These are phyloP conservation scores for Fusarium sp. DNA, from an alignment of 2,329 filamentous ascomycete genomes.

Conservation along the genomic window DNA sequence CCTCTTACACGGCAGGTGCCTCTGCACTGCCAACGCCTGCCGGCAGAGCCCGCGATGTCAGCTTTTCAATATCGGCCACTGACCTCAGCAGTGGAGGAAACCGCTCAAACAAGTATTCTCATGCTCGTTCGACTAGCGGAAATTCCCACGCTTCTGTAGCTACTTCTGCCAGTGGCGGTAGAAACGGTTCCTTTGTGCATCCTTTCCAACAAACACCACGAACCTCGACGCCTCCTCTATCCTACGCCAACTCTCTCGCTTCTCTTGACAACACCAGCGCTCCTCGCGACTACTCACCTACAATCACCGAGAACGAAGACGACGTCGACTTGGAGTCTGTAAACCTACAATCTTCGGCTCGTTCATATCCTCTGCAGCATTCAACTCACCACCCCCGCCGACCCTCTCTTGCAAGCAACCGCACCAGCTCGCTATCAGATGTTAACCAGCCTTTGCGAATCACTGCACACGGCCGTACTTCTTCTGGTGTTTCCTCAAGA, in stretches of 20 bases:
- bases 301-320: conserved; percentile 65
- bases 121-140: conserved; percentile 68
- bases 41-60: conserved; percentile 54
- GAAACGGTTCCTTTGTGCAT: conserved; percentile 67
- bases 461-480: conserved; percentile 45
- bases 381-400: conserved; percentile 43
- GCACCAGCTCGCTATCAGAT: conserved; percentile 51
- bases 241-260: conserved; percentile 67
- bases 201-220: conserved; percentile 73
- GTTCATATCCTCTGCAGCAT: conserved; percentile 31
- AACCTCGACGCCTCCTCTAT: conserved; percentile 68
- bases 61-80: conserved; percentile 56
- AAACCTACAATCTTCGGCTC: conserved; percentile 29
- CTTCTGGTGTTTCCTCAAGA: conserved; percentile 51
- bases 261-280: conserved; percentile 58
- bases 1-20: conserved; percentile 37
- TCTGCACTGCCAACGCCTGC: conserved; percentile 39
- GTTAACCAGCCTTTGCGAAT: conserved; percentile 46
- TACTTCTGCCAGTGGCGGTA: conserved; percentile 64
- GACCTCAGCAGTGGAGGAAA: conserved; percentile 47
- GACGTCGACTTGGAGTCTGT: conserved; percentile 50
- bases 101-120: conserved; percentile 59
- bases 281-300: conserved; percentile 65
- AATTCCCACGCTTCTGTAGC: conserved; percentile 67
- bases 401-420: conserved; percentile 50